Base-by-base conservation (phyloP, 768 basidiomycete species). In the Coprinopsis strossmayeri region DNA sequence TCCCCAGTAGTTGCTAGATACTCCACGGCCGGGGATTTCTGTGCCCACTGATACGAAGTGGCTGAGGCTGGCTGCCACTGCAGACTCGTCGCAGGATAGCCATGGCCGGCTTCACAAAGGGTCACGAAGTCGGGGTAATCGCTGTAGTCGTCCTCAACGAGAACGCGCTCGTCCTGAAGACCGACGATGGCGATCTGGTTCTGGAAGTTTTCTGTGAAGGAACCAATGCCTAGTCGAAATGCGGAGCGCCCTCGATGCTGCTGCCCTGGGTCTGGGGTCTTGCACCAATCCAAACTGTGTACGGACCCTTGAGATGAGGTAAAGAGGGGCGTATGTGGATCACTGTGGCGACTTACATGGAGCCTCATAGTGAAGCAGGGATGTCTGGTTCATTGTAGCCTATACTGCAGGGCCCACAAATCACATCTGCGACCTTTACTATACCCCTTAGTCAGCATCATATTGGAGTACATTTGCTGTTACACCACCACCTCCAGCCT, bases 1-100 rank as follows among this genome's bases (percentile, higher is more conserved):
- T 98, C 96, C 23, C 91, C 91, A 0, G 92, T 95, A 4, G 92
- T 95, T 10, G 95, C 95, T 7, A 99, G 72, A 40, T 96, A 68
- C 65, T 99, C 96, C 40, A 87, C 74, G 41, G 69, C 67, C 5
- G 74, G 66, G 3, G 77, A 72, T 63, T 84, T 88, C 64, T 82
- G 79, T 4, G 79, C 72, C 87, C 89, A 89, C 35, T 71, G 63
- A 61, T 79, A 78, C 37, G 71, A 75, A 25, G 73, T 67, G 18
- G 87, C 73, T 23, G 79, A 77, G 3, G 78, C 75, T 15, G 96
- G 96, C 56, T 96, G 92, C 89, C 93, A 98, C 59, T 87, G 91
- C 41, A 97, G 67, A 63, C 82, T 87, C 12, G 93, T 97, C 9
- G 91, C 90, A 15, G 96, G 96, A 68, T 95, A 97, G 38, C 89